Evolutionary conservation across 164 flowering plant genomes (phyloP).

Genomic region (Taxillus chinensis): DNA sequence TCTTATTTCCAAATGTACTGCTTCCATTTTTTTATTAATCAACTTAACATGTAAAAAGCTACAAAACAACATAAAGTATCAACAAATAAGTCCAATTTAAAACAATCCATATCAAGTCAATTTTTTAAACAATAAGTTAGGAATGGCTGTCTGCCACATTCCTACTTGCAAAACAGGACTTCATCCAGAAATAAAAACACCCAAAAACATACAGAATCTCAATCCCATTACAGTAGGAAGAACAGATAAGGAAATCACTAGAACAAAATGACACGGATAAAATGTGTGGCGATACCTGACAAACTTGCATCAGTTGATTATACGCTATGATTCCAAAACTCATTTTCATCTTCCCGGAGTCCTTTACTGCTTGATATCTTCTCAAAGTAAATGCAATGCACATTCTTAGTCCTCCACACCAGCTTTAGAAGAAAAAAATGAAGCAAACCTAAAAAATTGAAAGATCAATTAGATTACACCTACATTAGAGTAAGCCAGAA

Average conservation of each 20-base stretch:
- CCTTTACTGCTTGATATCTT: slow-evolving; percentile 43
- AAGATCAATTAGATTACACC: slow-evolving; percentile 14
- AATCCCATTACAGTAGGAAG: too few relatives aligned
- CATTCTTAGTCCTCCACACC: slow-evolving; percentile 51
- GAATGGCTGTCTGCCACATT: too few relatives aligned
- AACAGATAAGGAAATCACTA: background rate
- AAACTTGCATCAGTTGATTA: slow-evolving; percentile 59
- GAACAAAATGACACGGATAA: background rate
- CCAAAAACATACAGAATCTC: too few relatives aligned
- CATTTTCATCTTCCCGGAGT: slow-evolving; percentile 51
- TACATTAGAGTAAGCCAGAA: slow-evolving; percentile 8
- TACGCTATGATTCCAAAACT: slow-evolving; percentile 42
- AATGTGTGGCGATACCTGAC: slow-evolving; percentile 41
- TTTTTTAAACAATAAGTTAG: too few relatives aligned
- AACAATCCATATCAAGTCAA: too few relatives aligned
- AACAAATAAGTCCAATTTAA: too few relatives aligned
- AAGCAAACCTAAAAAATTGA: slow-evolving; percentile 1
- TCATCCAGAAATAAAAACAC: too few relatives aligned
- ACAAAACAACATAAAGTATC: too few relatives aligned
- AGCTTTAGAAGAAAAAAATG: background rate
- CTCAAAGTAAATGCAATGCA: slow-evolving; percentile 38
- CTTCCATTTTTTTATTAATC: too few relatives aligned
- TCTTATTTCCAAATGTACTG: too few relatives aligned
- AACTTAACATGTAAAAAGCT: too few relatives aligned
- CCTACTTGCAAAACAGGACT: too few relatives aligned